phyloP scores from a whole-genome alignment of 2,329 filamentous ascomycete species.

The Sporothrix brunneoviolacea region DNA sequence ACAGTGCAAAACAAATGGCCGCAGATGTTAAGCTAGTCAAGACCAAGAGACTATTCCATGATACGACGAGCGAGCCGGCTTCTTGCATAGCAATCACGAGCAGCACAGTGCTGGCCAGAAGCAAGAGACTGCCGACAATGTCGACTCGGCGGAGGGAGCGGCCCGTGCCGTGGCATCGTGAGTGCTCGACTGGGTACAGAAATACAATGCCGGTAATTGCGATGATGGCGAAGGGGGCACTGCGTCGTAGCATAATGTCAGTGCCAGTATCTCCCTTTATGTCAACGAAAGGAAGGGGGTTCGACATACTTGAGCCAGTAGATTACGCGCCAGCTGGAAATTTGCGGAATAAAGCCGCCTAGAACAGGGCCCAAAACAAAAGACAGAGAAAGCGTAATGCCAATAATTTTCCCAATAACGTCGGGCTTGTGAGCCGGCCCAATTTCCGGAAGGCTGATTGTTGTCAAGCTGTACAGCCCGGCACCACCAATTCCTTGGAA shows the following conservation, averaged over 20 bases:
- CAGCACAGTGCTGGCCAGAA: slow-evolving; percentile 46
- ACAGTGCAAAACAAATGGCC: slow-evolving; percentile 39
- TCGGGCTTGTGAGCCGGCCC: slow-evolving; percentile 46
- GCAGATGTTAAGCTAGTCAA: slow-evolving; percentile 42
- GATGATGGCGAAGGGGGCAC: slow-evolving; percentile 19
- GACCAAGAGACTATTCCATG: slow-evolving; percentile 47
- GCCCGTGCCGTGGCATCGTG: slow-evolving; percentile 1
- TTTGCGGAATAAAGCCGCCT: slow-evolving; percentile 49
- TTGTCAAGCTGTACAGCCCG: slow-evolving; percentile 53
- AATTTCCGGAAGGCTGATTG: slow-evolving; percentile 51
- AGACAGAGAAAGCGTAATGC: slow-evolving; percentile 48
- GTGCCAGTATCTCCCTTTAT: no score
- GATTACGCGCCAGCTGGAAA: slow-evolving; percentile 50
- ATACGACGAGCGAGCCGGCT: slow-evolving; percentile 44
- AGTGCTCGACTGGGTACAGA: slow-evolving; percentile 22
- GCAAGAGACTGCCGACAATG: slow-evolving; percentile 29
- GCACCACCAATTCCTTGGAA: slow-evolving; percentile 57
- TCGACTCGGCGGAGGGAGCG: slow-evolving; percentile 16
- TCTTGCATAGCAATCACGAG: slow-evolving; percentile 52
- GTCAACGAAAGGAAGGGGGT: background rate
- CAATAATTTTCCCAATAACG: slow-evolving; percentile 48
- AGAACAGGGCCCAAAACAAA: slow-evolving; percentile 54
- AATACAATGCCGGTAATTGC: slow-evolving; percentile 41
- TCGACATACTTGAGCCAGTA: slow-evolving; percentile 53
- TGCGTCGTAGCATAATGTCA: background rate